phyloP scores from a whole-genome alignment of 2,329 filamentous ascomycete genomes.

The Penicillium sp. region DNA sequence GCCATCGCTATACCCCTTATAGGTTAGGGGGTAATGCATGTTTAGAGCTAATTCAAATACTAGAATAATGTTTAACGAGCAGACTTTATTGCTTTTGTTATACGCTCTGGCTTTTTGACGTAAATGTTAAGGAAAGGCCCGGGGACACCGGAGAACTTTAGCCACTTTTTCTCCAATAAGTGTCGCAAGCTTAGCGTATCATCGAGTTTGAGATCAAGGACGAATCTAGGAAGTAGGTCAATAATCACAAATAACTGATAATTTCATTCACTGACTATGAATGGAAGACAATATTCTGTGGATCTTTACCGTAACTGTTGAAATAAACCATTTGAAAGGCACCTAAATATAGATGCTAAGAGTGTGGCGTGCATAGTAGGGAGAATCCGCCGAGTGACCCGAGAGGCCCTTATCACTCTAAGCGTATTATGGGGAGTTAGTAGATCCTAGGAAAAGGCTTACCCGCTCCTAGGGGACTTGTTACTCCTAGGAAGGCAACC shows the following conservation, averaged over 20 bases:
- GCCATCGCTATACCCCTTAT: background rate
- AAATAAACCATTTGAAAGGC: background rate
- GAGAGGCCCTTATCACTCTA: background rate
- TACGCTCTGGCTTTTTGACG: background rate
- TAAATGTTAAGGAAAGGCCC: background rate
- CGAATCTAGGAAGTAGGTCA: background rate
- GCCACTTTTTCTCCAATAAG: background rate
- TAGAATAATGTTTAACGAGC: too few species aligned
- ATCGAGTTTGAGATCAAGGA: background rate
- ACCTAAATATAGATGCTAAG: background rate
- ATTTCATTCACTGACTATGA: background rate
- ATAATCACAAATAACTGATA: background rate
- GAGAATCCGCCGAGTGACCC: background rate
- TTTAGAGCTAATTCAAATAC: background rate
- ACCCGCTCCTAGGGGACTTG: background rate
- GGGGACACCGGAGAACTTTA: background rate
- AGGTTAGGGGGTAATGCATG: background rate
- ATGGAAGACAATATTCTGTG: background rate
- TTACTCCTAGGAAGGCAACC: background rate
- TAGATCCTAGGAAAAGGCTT: background rate
- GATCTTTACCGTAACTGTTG: background rate
- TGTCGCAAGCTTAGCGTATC: background rate
- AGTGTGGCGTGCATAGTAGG: background rate
- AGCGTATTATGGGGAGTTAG: background rate
- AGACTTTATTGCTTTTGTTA: background rate